Percentiles rank a stretch among this genome's conserved stretches.
phyloP scores from a whole-genome alignment of 2,329 filamentous ascomycete species.

The Ophiostoma triangulosporum region DNA sequence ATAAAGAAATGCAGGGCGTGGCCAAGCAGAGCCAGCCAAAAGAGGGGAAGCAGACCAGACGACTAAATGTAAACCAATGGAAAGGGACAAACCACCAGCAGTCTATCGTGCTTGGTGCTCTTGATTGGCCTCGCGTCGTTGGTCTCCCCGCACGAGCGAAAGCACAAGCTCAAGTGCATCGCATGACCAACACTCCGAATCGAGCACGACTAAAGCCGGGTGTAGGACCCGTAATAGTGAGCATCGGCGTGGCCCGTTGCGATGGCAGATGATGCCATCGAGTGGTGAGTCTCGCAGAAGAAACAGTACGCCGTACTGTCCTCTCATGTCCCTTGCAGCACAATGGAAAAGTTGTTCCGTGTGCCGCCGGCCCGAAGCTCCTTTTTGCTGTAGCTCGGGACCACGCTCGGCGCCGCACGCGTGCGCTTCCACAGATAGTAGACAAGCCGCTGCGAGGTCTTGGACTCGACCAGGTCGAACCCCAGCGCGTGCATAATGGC shows the following conservation, averaged over 20 bases:
- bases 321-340: slow-evolving; percentile 33
- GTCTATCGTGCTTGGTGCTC: no score
- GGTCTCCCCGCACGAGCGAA: no score
- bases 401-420: slow-evolving; percentile 12
- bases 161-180: no score
- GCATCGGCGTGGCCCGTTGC: no score
- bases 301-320: neutral
- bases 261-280: no score
- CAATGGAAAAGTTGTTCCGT: slow-evolving; percentile 85
- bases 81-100: no score
- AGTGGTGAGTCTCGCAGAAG: no score
- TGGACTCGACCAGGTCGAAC: slow-evolving; percentile 51
- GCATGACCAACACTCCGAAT: no score
- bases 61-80: neutral
- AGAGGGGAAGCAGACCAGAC: neutral
- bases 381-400: slow-evolving; percentile 48
- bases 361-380: slow-evolving; percentile 61
- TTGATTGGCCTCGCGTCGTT: no score
- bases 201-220: no score
- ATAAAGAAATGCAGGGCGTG: neutral
- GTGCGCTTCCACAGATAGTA: slow-evolving; percentile 72
- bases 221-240: no score
- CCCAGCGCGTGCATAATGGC: slow-evolving; percentile 68
- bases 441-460: slow-evolving; percentile 68
- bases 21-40: neutral